Conservation (phyloP, 2,329 filamentous ascomycete species). For the Diaporthe velutina region DNA sequence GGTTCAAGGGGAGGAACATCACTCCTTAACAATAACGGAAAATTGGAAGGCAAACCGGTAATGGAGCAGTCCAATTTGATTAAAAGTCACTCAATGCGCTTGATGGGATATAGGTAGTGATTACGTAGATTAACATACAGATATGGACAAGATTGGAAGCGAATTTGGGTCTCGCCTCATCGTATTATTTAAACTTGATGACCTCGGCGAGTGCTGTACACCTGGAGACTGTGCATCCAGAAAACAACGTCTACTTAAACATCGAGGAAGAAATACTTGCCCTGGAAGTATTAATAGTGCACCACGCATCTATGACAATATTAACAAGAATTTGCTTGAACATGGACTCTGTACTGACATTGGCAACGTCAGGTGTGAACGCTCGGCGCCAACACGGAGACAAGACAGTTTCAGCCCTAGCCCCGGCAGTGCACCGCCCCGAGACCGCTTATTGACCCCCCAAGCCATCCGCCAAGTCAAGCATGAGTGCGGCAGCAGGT, state of each 20-base stretch:
- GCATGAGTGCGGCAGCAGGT: conserved; percentile 15
- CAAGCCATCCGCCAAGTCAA: conserved; percentile 16
- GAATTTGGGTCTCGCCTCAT: too few relatives aligned
- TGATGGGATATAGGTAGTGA: too few relatives aligned
- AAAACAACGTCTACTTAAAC: neutral
- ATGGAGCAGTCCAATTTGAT: too few relatives aligned
- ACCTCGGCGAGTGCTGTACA: neutral
- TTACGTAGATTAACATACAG: too few relatives aligned
- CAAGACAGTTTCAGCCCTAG: neutral
- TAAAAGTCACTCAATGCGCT: too few relatives aligned
- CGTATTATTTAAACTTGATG: too few relatives aligned
- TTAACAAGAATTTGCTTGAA: too few relatives aligned
- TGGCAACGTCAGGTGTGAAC: neutral
- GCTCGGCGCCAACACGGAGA: conserved; percentile 19
- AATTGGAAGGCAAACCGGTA: too few relatives aligned
- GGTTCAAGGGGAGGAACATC: too few relatives aligned
- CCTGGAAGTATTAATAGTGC: neutral
- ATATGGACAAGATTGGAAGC: too few relatives aligned
- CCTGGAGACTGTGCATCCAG: neutral
- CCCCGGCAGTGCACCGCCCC: conserved; percentile 16
- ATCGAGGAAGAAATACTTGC: neutral
- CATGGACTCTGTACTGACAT: neutral
- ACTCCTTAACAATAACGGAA: too few relatives aligned
- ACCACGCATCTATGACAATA: neutral
- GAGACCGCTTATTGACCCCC: neutral